Base-by-base conservation (phyloP, 208 protist genomes). In the Trypanosoma boissoni region DNA sequence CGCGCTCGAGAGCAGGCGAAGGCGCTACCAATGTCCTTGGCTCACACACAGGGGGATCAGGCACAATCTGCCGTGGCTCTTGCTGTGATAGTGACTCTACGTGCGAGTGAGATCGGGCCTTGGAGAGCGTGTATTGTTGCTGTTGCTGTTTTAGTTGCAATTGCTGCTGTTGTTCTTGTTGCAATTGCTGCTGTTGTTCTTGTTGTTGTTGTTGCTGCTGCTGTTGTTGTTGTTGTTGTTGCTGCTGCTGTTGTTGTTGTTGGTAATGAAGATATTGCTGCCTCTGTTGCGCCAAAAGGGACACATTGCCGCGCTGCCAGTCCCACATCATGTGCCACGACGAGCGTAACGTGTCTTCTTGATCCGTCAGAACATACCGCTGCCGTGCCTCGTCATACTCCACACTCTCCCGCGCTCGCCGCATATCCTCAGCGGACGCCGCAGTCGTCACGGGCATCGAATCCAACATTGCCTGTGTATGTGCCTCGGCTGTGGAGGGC, bases 261-360 rank as follows among this genome's bases (percentile, higher is more conserved):
- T 34, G 26, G 37, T 37, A 28, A 12, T 39, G 57, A 14, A 48
- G 24, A 9, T 71, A 4, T 41, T 64, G 26, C 39, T 64, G 9
- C 23, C 45, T 48, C 14, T 49, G 52, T 36, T 46, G 14, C 3
- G 44, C 18, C 14, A 56, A 37, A 3, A 60, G 23, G 8, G 42
- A 10, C 12, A 50, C 0, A 60, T 67, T 65, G 12, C n/a, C 34
- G 10, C 26, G 41, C 26, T 70, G 58, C 45, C 42, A 63, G 28
- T 66, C 64, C 61, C 53, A 68, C 23, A 65, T 58, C 46, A 63
- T 59, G 46, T n/a, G 28, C 28, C 8, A 61, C 16, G 58, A 62
- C n/a, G 28, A 12, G n/a, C 67, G 57, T 18, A 68, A 23, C 42
- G 46, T 57, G 6, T 73, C 59, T 28, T 73, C 67, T 29, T 73